Conservation (phyloP, 2,329 filamentous ascomycete species). For the Hortaea sp. region DNA sequence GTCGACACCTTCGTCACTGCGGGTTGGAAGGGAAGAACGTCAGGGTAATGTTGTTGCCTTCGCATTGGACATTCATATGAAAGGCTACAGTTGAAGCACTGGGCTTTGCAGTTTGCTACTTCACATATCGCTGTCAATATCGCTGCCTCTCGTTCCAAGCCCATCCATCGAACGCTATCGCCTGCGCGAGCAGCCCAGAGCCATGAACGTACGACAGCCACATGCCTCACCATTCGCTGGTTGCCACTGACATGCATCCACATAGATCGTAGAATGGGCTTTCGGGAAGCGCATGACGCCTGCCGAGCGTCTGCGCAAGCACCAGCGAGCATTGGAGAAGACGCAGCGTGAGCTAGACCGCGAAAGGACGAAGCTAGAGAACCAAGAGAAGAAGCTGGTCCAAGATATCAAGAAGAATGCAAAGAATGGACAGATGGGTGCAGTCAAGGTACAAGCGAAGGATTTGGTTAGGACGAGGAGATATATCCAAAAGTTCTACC, state of each 20-base stretch:
- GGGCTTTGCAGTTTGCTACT: no score
- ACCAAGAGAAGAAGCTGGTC: conserved; percentile 95
- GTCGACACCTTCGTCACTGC: no score
- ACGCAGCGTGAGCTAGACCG: conserved; percentile 93
- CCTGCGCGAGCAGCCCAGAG: conserved; percentile 11
- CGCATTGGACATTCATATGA: no score
- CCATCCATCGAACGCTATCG: no score
- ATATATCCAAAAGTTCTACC: conserved; percentile 97
- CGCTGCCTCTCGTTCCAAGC: no score
- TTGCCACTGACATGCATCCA: not conserved
- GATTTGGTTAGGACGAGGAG: conserved; percentile 88
- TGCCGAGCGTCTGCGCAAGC: conserved; percentile 79
- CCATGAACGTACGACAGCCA: conserved; percentile 47
- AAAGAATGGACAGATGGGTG: conserved; percentile 97
- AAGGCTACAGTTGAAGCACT: no score
- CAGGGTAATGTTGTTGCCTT: no score
- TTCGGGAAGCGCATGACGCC: conserved; percentile 99
- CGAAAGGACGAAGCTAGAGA: conserved; percentile 89
- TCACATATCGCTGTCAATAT: no score
- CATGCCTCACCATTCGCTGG: not conserved
- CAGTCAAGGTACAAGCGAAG: conserved; percentile 96
- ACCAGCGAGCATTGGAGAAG: conserved; percentile 94
- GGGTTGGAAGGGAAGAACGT: no score
- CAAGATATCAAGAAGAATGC: conserved; percentile 96
- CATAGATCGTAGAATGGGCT: conserved; percentile 94